Evolutionary conservation across 371 early-diverging fungal genomes (phyloP).

Genomic region (Synchytrium microbalum): DNA sequence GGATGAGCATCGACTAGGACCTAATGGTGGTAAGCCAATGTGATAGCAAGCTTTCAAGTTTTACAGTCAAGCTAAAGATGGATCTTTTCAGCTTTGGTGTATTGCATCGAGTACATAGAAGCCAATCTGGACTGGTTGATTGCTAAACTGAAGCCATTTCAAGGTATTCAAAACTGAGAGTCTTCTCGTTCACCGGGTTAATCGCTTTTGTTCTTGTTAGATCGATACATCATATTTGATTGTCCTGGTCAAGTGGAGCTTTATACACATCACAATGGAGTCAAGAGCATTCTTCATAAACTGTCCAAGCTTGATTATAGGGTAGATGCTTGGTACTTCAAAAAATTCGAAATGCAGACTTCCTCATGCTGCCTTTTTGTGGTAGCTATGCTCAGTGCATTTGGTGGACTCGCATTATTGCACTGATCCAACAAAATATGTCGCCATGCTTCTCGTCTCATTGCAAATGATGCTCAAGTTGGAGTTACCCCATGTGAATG

Average conservation of each 20-base stretch:
- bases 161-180: conserved; percentile 17
- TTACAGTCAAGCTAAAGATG: too few species aligned
- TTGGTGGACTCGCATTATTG: conserved; percentile 48
- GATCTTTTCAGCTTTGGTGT: conserved; percentile 38
- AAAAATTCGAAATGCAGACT: too few species aligned
- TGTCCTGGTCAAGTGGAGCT: conserved; percentile 99
- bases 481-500: conserved; percentile 44
- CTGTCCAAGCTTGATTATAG: conserved; percentile 66
- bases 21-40: conserved; percentile 45
- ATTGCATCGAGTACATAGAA: conserved; percentile 50
- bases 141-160: conserved; percentile 24
- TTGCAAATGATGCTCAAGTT: conserved; percentile 49
- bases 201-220: too few species aligned
- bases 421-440: conserved; percentile 40
- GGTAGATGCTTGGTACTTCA: conserved; percentile 33
- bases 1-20: conserved; percentile 50
- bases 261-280: conserved; percentile 85
- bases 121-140: conserved; percentile 46
- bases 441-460: conserved; percentile 38
- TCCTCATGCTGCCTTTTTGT: too few species aligned
- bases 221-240: conserved; percentile 91
- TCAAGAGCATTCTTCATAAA: conserved; percentile 68
- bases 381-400: conserved; percentile 37
- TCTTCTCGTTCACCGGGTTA: neutral
- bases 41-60: too few species aligned